Percentiles rank a stretch among this genome's conserved stretches.
Evolutionary conservation across 2,329 filamentous ascomycete species (phyloP).

Genomic region (Colletotrichum kahawae): DNA sequence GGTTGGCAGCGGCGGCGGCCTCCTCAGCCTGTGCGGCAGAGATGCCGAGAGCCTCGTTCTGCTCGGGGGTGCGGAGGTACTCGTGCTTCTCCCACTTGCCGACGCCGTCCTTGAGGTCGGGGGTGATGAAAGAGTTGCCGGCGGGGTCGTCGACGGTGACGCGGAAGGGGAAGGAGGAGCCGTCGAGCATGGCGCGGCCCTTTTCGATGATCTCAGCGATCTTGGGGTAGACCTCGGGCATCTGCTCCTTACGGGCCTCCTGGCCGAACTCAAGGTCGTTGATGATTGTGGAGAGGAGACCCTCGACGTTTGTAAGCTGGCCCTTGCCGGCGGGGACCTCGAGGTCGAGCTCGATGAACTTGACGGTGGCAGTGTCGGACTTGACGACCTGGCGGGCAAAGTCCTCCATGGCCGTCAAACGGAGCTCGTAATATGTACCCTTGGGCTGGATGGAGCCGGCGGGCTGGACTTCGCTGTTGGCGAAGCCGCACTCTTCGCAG

Average conservation of each 20-base stretch:
- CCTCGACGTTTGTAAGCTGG: slow-evolving; percentile 93
- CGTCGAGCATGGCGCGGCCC: slow-evolving; percentile 77
- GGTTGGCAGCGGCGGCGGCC: slow-evolving; percentile 52
- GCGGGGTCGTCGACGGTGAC: slow-evolving; percentile 88
- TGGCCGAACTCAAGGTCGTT: slow-evolving; percentile 85
- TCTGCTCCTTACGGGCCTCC: slow-evolving; percentile 76
- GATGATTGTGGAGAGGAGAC: slow-evolving; percentile 78
- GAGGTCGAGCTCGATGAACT: slow-evolving; percentile 88
- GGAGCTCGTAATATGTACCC: slow-evolving; percentile 83
- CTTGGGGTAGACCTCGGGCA: slow-evolving; percentile 80
- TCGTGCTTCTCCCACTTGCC: slow-evolving; percentile 90
- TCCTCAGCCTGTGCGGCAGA: slow-evolving; percentile 64
- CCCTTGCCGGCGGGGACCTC: slow-evolving; percentile 92
- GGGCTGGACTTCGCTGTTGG: slow-evolving; percentile 93
- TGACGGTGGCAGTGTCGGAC: slow-evolving; percentile 84
- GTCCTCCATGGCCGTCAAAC: slow-evolving; percentile 74
- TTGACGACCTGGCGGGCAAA: slow-evolving; percentile 90
- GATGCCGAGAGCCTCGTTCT: slow-evolving; percentile 86
- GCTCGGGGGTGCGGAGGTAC: slow-evolving; percentile 80
- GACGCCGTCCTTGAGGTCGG: slow-evolving; percentile 77
- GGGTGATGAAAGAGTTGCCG: slow-evolving; percentile 96
- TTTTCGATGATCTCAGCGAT: slow-evolving; percentile 77
- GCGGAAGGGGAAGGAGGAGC: slow-evolving; percentile 84
- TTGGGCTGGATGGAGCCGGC: slow-evolving; percentile 91
- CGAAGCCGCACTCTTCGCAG: slow-evolving; percentile 87